Conservation (phyloP, 176 grass and related monocot species). For the Ensete glaucum region DNA sequence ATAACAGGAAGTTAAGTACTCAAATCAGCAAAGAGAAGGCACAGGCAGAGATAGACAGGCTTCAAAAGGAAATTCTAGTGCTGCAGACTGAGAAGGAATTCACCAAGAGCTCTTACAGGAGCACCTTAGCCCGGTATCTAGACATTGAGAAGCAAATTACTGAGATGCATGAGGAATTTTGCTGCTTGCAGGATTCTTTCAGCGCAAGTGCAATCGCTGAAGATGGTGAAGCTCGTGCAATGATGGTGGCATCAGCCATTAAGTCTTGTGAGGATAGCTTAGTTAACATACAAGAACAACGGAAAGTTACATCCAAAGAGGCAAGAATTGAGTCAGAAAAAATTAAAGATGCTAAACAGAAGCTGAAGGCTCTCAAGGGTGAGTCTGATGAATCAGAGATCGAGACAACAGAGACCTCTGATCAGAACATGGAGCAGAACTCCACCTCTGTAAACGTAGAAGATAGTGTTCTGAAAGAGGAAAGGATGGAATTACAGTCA, state of each 20-base stretch:
- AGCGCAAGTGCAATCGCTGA: slow-evolving; percentile 51
- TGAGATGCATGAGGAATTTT: slow-evolving; percentile 60
- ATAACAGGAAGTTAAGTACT: slow-evolving; percentile 37
- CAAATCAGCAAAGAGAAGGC: slow-evolving; percentile 65
- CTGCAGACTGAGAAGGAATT: slow-evolving; percentile 78
- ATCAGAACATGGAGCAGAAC: slow-evolving; percentile 15
- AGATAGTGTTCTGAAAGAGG: slow-evolving; percentile 27
- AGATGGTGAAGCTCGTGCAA: slow-evolving; percentile 74
- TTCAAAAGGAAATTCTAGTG: slow-evolving; percentile 70
- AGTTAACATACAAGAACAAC: slow-evolving; percentile 49
- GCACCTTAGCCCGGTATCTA: slow-evolving; percentile 45
- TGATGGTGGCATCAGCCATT: slow-evolving; percentile 75
- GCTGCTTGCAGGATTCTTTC: slow-evolving; percentile 67
- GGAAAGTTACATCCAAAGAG: slow-evolving; percentile 48
- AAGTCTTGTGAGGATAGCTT: slow-evolving; percentile 78
- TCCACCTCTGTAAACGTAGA: slow-evolving; percentile 9
- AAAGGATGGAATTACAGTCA: slow-evolving; percentile 42
- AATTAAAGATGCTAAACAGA: slow-evolving; percentile 43
- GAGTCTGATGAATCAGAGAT: slow-evolving; percentile 23
- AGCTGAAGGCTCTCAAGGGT: slow-evolving; percentile 50
- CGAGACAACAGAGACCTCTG: slow-evolving; percentile 4
- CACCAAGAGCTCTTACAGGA: slow-evolving; percentile 68
- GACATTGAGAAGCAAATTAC: slow-evolving; percentile 63
- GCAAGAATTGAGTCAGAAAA: slow-evolving; percentile 39
- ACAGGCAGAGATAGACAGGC: slow-evolving; percentile 58